A percentile compares a stretch with the other conserved stretches of the same genome.
These are phyloP conservation scores for Monosporascus sp. DNA, from an alignment of 2,329 filamentous ascomycete genomes.

Conservation along the genomic window DNA sequence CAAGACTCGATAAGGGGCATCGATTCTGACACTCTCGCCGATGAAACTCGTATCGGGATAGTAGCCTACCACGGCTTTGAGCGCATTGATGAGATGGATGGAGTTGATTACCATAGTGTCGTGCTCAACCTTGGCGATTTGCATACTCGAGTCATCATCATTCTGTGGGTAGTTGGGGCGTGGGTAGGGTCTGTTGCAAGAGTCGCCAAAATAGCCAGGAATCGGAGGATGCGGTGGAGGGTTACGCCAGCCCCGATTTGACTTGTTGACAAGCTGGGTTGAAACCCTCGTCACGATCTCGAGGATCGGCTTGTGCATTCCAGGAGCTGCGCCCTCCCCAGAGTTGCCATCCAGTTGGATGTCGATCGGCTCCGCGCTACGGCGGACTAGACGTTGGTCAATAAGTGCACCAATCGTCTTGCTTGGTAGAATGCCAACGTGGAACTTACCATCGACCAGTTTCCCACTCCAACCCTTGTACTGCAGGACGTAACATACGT, in stretches of 20 bases:
- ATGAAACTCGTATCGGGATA: slow-evolving; percentile 39
- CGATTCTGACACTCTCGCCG: slow-evolving; percentile 32
- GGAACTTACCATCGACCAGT: slow-evolving; percentile 31
- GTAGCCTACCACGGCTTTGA: slow-evolving; percentile 43
- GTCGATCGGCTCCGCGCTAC: slow-evolving; percentile 34
- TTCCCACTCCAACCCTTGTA: slow-evolving; percentile 31
- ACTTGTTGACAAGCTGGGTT: slow-evolving; percentile 12
- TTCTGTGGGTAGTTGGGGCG: neutral
- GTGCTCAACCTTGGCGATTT: slow-evolving; percentile 23
- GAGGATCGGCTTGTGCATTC: slow-evolving; percentile 31
- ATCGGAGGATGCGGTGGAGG: slow-evolving; percentile 9
- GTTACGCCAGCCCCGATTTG: neutral
- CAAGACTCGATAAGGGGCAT: slow-evolving; percentile 43
- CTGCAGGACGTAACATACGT: slow-evolving; percentile 38
- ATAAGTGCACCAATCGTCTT: neutral
- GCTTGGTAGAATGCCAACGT: neutral
- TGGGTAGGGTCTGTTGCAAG: slow-evolving; percentile 17
- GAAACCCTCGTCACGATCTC: slow-evolving; percentile 39
- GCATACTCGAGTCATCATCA: slow-evolving; percentile 17
- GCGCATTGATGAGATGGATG: slow-evolving; percentile 39
- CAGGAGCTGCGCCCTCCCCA: slow-evolving; percentile 10
- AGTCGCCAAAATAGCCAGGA: slow-evolving; percentile 20
- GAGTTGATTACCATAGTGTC: slow-evolving; percentile 42
- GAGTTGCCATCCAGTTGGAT: slow-evolving; percentile 25
- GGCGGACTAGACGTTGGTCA: slow-evolving; percentile 25